A percentile compares a stretch with the other conserved stretches of the same genome.
These are phyloP conservation scores for Passalora sequoiae DNA, from an alignment of 2,329 filamentous ascomycete species.

Conservation along the genomic window DNA sequence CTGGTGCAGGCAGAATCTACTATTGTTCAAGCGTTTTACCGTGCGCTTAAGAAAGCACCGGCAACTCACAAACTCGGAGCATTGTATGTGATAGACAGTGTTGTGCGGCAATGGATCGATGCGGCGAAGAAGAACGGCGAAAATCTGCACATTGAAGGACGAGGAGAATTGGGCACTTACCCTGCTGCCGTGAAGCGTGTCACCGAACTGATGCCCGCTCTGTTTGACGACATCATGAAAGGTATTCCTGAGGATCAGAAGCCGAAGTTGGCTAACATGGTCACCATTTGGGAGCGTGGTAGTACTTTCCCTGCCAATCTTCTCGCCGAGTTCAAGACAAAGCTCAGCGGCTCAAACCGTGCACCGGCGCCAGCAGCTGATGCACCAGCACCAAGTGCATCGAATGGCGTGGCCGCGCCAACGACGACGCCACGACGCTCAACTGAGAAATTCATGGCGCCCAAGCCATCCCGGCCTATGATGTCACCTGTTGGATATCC, in stretches of 20 bases:
- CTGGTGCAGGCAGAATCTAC: slow-evolving; percentile 80
- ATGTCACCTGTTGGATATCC: slow-evolving; percentile 30
- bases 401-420: slow-evolving; percentile 14
- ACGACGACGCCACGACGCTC: slow-evolving; percentile 12
- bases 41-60: slow-evolving; percentile 92
- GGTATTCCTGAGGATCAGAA: slow-evolving; percentile 90
- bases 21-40: slow-evolving; percentile 93
- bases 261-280: slow-evolving; percentile 91
- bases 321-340: slow-evolving; percentile 78
- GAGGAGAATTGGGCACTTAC: slow-evolving; percentile 85
- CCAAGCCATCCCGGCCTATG: slow-evolving; percentile 27
- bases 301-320: slow-evolving; percentile 79
- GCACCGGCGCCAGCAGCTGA: not conserved
- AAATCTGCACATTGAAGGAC: slow-evolving; percentile 57
- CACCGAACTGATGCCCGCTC: slow-evolving; percentile 83
- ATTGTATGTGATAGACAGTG: slow-evolving; percentile 99
- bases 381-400: slow-evolving; percentile 9
- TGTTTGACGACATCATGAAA: slow-evolving; percentile 94
- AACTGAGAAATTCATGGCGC: slow-evolving; percentile 30
- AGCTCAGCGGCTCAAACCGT: slow-evolving; percentile 20
- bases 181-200: slow-evolving; percentile 94
- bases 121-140: slow-evolving; percentile 84
- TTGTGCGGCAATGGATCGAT: slow-evolving; percentile 98
- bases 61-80: slow-evolving; percentile 96
- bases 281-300: slow-evolving; percentile 97